Conservation (phyloP, 2,329 filamentous ascomycete genomes). For the Monascus ruber region DNA sequence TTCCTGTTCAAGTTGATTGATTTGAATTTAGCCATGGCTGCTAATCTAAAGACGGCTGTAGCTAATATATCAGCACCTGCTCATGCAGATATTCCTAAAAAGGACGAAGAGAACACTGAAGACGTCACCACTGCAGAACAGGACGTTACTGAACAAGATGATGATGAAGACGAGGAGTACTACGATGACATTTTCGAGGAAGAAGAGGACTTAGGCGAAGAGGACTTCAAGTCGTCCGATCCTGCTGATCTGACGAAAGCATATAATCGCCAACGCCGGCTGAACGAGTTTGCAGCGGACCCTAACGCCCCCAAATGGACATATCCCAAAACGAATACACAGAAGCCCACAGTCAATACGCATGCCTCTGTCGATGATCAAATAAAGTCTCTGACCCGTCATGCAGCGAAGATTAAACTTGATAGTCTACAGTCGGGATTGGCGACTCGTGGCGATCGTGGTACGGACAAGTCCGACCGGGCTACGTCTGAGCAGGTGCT, state of each 20-base stretch:
- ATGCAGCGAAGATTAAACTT: slow-evolving; percentile 75
- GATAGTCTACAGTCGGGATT: slow-evolving; percentile 50
- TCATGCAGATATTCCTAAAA: slow-evolving; percentile 39
- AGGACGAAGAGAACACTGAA: slow-evolving; percentile 26
- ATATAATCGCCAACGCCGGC: slow-evolving; percentile 71
- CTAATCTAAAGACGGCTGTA: slow-evolving; percentile 8
- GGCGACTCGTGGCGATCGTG: slow-evolving; percentile 35
- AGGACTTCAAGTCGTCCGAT: slow-evolving; percentile 46
- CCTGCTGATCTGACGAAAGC: slow-evolving; percentile 66
- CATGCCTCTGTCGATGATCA: slow-evolving; percentile 75
- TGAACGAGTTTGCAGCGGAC: slow-evolving; percentile 44
- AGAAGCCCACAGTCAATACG: slow-evolving; percentile 70
- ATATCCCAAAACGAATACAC: slow-evolving; percentile 62
- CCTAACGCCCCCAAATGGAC: slow-evolving; percentile 42
- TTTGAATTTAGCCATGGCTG: slow-evolving; percentile 11
- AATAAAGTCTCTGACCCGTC: slow-evolving; percentile 68
- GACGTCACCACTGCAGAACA: slow-evolving; percentile 22
- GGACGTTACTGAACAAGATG: slow-evolving; percentile 21
- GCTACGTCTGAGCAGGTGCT: slow-evolving; percentile 92
- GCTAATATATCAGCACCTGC: slow-evolving; percentile 32
- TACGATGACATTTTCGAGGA: slow-evolving; percentile 50
- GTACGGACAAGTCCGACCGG: slow-evolving; percentile 71
- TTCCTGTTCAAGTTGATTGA: slow-evolving; percentile 3
- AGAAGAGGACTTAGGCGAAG: slow-evolving; percentile 44
- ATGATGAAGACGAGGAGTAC: slow-evolving; percentile 47